These are phyloP conservation scores for Fusarium robinianum DNA, from an alignment of 2,329 filamentous ascomycete species.

Conservation along the genomic window DNA sequence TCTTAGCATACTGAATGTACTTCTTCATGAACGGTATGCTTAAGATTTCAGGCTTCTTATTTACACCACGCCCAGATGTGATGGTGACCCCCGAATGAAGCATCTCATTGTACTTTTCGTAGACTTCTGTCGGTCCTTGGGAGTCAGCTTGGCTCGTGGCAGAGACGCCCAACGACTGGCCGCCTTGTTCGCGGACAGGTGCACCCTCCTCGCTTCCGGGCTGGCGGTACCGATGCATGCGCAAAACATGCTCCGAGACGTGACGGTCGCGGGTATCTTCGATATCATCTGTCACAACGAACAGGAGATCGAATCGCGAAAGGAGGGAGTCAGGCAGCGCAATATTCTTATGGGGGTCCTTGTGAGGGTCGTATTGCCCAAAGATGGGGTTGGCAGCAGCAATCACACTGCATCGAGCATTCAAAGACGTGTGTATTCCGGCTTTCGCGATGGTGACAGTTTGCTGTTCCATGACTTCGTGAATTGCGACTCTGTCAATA, in stretches of 20 bases:
- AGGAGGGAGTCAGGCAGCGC: slow-evolving; percentile 93
- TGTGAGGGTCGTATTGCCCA: slow-evolving; percentile 97
- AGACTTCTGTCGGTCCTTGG: slow-evolving; percentile 83
- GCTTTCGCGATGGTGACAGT: slow-evolving; percentile 99
- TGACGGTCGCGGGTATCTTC: slow-evolving; percentile 90
- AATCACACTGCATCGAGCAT: slow-evolving; percentile 94
- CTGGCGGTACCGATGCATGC: slow-evolving; percentile 95
- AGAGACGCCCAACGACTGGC: slow-evolving; percentile 85
- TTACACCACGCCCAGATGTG: slow-evolving; percentile 72
- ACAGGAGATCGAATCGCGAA: slow-evolving; percentile 97
- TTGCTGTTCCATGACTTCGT: slow-evolving; percentile 99
- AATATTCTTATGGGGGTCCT: slow-evolving; percentile 98
- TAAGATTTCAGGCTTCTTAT: slow-evolving; percentile 81
- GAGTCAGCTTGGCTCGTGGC: slow-evolving; percentile 74
- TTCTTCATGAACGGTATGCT: slow-evolving; percentile 99
- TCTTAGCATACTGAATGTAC: slow-evolving; percentile 98
- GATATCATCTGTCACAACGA: slow-evolving; percentile 97
- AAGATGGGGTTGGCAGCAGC: slow-evolving; percentile 98
- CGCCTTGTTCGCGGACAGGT: slow-evolving; percentile 84
- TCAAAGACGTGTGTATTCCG: slow-evolving; percentile 95
- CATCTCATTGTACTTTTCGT: slow-evolving; percentile 96
- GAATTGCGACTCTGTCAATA: slow-evolving; percentile 94
- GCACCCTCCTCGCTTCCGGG: slow-evolving; percentile 92
- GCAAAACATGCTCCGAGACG: slow-evolving; percentile 93
- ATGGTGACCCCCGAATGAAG: slow-evolving; percentile 87